Evolutionary conservation across 2,329 filamentous ascomycete species (phyloP), one percentile per base, ranked within the genome.

Genomic region (Scedosporium boydii): DNA sequence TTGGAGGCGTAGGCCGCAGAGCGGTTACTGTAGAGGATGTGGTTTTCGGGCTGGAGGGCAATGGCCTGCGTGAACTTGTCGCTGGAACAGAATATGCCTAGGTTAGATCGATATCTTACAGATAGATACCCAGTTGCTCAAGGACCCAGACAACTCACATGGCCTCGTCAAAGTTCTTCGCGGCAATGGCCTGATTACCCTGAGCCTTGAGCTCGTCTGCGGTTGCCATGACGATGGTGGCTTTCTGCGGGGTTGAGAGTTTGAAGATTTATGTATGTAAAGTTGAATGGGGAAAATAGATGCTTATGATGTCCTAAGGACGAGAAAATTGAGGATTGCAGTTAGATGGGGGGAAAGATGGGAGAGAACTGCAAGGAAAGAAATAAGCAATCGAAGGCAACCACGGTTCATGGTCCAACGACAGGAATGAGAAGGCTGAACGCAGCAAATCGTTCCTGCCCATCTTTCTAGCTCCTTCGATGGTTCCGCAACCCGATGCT

Each of bases 111-210:
- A 23, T 44, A 46, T 61, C 29, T 34, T 29, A n/a, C 42, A 26
- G n/a, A 9, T 18, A 38, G 26, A 12, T 26, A 38, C 38, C 16
- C 4, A 46, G 60, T 27, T 6, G 5, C 23, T 23, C 44, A 6
- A 21, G n/a, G 6, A 21, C 18, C 29, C 60, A 51, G 63, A 38
- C 34, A 38, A 86, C 91, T 78, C 84, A 98, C 93, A 96, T 86
- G 72, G 95, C 95, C 75, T 93, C 91, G 71, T 92, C 84, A 76
- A 96, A 99, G 78, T 98, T 92, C 84, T 98, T 98, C 66, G 91
- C 92, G 68, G 91, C 89, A 77, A 99, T 99, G 77, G 96, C 93
- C 82, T 96, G 96, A 83, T 99, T 99, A 81, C 93, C 95, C 75
- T 95, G 89, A 72, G 93, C 91, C 83, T 99, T 99, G 71, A 99